These are phyloP conservation scores for Coelastrella sp. DNA, from an alignment of 139 green algal species.

Conservation along the genomic window DNA sequence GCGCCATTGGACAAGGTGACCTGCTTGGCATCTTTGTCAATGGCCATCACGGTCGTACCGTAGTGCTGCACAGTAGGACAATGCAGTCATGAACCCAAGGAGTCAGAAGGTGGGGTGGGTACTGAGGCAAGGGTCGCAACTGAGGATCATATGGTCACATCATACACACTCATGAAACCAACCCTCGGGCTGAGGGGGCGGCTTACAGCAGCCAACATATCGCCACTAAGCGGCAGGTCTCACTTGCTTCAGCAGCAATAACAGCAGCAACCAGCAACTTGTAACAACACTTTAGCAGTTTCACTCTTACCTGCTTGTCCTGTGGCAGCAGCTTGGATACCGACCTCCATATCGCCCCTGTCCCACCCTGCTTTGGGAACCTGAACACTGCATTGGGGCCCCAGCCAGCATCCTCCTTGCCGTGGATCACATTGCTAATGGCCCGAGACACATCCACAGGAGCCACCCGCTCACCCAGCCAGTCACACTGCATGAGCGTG, in stretches of 20 bases:
- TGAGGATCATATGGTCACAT: no score
- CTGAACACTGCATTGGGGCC: constrained; percentile 93
- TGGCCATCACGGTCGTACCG: constrained; percentile 60
- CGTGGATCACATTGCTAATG: constrained; percentile 89
- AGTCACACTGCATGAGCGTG: constrained; percentile 91
- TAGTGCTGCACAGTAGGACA: constrained; percentile 64
- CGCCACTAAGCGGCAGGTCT: no score
- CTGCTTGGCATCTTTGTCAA: constrained; percentile 82
- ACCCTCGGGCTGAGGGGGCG: no score
- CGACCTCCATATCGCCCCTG: constrained; percentile 91
- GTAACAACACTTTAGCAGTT: background rate
- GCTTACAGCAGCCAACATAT: no score
- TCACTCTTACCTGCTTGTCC: constrained; percentile 71
- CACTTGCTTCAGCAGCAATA: no score
- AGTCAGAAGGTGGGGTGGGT: no score
- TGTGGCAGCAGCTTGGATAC: constrained; percentile 85
- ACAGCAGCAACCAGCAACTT: no score
- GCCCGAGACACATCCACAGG: constrained; percentile 88
- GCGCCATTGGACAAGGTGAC: constrained; percentile 60
- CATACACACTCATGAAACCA: no score
- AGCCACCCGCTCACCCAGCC: constrained; percentile 93
- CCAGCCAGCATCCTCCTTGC: constrained; percentile 91
- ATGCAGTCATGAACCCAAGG: background rate
- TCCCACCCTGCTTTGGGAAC: constrained; percentile 89
- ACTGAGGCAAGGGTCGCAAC: no score